A percentile compares a stretch with the other conserved stretches of the same genome.
Conservation (phyloP, 306 rosid genomes). For the Macrotyloma uniflorum region DNA sequence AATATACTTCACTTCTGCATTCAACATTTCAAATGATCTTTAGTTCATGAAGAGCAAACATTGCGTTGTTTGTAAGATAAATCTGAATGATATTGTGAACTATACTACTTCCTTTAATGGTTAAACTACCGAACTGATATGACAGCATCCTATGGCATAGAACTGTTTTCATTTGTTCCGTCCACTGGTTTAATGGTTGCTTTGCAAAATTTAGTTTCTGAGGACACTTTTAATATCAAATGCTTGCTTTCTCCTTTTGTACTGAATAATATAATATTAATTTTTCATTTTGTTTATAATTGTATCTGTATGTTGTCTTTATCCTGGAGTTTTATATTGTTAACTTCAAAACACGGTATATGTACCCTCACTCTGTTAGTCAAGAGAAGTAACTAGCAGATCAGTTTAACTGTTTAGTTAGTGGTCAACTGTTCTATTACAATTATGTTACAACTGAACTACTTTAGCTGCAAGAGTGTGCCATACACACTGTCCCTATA, state of each 20-base stretch:
- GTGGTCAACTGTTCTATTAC: not conserved
- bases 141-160: not conserved
- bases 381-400: not conserved
- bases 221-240: not conserved
- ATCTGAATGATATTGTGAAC: slow-evolving; percentile 9
- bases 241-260: slow-evolving; percentile 18
- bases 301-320: not conserved
- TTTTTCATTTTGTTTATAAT: not conserved
- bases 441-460: not conserved
- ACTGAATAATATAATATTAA: not conserved
- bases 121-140: not conserved
- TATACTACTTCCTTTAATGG: not conserved
- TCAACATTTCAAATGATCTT: slow-evolving; percentile 7
- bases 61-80: not conserved
- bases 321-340: not conserved
- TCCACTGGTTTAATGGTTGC: slow-evolving; percentile 10
- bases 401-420: not conserved
- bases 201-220: slow-evolving; percentile 15
- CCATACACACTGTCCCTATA: not conserved
- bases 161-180: not conserved
- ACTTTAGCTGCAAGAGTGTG: not conserved
- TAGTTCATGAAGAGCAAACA: slow-evolving; percentile 15
- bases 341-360: not conserved
- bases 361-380: not conserved
- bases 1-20: slow-evolving; percentile 8